These are phyloP conservation scores for Angophora floribunda DNA, from an alignment of 345 rosid genomes.

Conservation along the genomic window DNA sequence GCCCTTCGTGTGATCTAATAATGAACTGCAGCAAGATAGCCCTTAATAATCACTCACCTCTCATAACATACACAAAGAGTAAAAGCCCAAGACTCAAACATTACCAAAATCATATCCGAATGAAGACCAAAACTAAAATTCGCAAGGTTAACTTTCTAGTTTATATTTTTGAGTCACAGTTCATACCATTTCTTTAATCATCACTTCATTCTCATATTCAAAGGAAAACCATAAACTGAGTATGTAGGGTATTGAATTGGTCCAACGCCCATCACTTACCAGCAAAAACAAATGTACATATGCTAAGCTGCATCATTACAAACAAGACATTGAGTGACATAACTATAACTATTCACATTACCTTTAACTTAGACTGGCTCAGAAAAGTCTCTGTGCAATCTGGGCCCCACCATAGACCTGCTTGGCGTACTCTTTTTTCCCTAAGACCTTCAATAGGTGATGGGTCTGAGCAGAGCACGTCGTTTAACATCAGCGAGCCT, in stretches of 20 bases:
- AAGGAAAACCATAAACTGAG: background rate
- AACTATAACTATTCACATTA: background rate
- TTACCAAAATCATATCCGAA: background rate
- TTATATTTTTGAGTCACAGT: background rate
- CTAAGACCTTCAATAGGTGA: background rate
- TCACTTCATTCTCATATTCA: background rate
- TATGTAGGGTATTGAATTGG: background rate
- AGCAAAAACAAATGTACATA: background rate
- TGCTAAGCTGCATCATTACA: background rate
- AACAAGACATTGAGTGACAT: background rate
- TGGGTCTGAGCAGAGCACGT: background rate
- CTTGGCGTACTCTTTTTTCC: background rate
- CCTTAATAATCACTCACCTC: background rate
- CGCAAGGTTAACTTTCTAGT: background rate
- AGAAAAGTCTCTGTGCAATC: background rate
- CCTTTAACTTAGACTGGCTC: background rate
- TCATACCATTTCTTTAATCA: background rate
- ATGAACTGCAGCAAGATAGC: background rate
- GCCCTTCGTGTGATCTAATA: background rate
- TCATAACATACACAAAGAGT: background rate
- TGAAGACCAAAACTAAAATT: background rate
- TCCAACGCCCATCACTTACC: background rate
- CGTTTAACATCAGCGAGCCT: background rate
- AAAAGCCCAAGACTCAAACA: background rate
- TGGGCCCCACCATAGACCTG: background rate